Evolutionary conservation across 805 yeast species (phyloP).

Genomic region (Kuraishia floccosa): DNA sequence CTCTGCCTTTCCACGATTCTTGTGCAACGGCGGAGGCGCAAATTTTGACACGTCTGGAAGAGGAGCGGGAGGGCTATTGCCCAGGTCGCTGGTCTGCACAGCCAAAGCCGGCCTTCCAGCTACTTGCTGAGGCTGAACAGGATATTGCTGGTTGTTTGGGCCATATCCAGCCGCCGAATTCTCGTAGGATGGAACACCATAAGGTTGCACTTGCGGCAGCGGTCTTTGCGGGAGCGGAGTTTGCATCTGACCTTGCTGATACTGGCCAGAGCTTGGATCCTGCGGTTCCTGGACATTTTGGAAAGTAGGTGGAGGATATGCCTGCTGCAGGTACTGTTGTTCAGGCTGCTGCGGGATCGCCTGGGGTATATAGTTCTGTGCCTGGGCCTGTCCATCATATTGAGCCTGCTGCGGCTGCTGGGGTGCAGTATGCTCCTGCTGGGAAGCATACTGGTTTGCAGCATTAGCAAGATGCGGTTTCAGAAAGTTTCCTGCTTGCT

Average conservation of each 20-base stretch:
- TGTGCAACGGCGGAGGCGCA: slow-evolving; percentile 30
- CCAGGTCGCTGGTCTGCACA: neutral
- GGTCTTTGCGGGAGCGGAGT: neutral
- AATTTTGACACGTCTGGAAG: slow-evolving; percentile 7
- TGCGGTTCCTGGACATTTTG: too few species aligned
- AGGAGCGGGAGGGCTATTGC: neutral
- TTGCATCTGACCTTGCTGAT: slow-evolving; percentile 2
- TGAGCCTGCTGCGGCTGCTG: neutral
- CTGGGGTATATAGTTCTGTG: too few species aligned
- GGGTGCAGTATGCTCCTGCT: slow-evolving; percentile 3
- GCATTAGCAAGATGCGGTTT: slow-evolving; percentile 2
- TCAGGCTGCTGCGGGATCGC: neutral
- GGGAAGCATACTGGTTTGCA: neutral
- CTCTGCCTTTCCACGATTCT: slow-evolving; percentile 8
- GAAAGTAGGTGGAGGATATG: slow-evolving; percentile 2
- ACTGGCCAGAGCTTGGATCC: slow-evolving; percentile 4
- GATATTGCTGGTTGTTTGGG: neutral
- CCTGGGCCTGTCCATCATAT: slow-evolving; percentile 1
- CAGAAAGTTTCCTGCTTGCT: slow-evolving; percentile 2
- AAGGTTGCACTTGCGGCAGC: slow-evolving; percentile 2
- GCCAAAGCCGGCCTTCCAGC: neutral
- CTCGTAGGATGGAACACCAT: slow-evolving; percentile 3
- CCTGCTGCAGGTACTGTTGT: slow-evolving; percentile 1
- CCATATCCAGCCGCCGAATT: neutral
- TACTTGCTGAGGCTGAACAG: neutral